Conservation (phyloP, 2,329 filamentous ascomycete species). For the Paraphoma sp. region DNA sequence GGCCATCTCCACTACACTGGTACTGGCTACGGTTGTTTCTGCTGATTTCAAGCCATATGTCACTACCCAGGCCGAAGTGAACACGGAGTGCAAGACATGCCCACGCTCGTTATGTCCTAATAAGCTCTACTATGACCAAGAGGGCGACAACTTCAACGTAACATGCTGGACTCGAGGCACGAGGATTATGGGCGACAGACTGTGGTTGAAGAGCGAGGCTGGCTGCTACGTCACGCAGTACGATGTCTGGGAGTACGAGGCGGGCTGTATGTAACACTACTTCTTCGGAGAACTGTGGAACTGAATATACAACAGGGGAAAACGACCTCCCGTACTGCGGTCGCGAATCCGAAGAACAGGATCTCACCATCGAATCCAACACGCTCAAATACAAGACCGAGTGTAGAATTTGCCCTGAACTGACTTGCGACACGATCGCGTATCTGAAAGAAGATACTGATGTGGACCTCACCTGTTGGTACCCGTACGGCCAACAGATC, state of each 20-base stretch:
- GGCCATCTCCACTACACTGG: background rate
- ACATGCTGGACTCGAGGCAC: conserved; percentile 41
- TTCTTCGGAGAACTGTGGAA: background rate
- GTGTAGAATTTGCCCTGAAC: conserved; percentile 30
- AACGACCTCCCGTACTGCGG: conserved; percentile 36
- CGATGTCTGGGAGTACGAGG: conserved; percentile 31
- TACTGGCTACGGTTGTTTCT: background rate
- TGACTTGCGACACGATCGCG: conserved; percentile 27
- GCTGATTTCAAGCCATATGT: conserved; percentile 24
- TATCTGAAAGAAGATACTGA: conserved; percentile 36
- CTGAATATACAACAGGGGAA: conserved; percentile 15
- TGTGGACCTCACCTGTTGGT: conserved; percentile 38
- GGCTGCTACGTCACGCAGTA: conserved; percentile 41
- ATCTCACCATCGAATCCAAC: conserved; percentile 31
- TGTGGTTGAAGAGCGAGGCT: conserved; percentile 37
- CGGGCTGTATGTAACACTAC: conserved; percentile 24
- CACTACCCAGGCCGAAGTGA: conserved; percentile 25
- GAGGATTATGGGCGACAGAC: conserved; percentile 30
- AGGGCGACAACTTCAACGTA: conserved; percentile 24
- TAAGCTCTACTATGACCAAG: conserved; percentile 18
- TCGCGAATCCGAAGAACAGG: conserved; percentile 27
- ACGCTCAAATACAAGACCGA: conserved; percentile 36
- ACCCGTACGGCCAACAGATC: conserved; percentile 27
- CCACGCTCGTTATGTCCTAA: conserved; percentile 38
- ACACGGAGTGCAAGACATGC: conserved; percentile 42